Percentiles rank a stretch among this genome's conserved stretches.
These are phyloP conservation scores for Tylopilus cervinicoccineus DNA, from an alignment of 768 basidiomycete genomes.

Conservation along the genomic window DNA sequence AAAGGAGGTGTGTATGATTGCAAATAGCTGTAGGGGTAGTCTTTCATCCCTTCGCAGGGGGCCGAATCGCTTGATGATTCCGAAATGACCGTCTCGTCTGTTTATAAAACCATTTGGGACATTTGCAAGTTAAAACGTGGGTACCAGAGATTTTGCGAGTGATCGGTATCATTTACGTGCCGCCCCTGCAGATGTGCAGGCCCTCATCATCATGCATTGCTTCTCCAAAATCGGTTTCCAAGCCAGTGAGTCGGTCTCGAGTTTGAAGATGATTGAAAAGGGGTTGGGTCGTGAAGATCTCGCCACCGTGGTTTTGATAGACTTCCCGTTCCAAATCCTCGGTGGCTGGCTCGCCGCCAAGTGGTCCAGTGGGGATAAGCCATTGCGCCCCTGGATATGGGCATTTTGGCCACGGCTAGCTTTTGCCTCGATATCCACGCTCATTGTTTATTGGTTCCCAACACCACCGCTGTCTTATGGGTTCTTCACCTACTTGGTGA, in stretches of 20 bases:
- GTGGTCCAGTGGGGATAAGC: conserved; percentile 80
- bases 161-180: background rate
- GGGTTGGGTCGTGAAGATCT: conserved; percentile 94
- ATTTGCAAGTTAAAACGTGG: conserved; percentile 89
- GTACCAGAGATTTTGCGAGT: conserved; percentile 17
- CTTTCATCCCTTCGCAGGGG: conserved; percentile 45
- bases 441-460: conserved; percentile 86
- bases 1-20: conserved; percentile 64
- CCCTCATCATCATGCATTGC: conserved; percentile 79
- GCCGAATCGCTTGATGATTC: conserved; percentile 67
- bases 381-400: conserved; percentile 82
- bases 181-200: conserved; percentile 71
- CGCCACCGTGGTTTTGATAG: conserved; percentile 91
- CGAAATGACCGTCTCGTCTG: conserved; percentile 86
- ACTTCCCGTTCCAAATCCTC: conserved; percentile 95
- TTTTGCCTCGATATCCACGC: conserved; percentile 67
- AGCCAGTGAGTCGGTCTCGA: conserved; percentile 87
- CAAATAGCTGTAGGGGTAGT: background rate
- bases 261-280: conserved; percentile 94
- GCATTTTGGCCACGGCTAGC: conserved; percentile 87
- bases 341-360: conserved; percentile 93
- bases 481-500: conserved; percentile 79
- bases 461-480: conserved; percentile 61
- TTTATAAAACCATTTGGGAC: conserved; percentile 93
- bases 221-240: conserved; percentile 94